Conservation (phyloP, 768 basidiomycete species). For the Mycena latifolia region DNA sequence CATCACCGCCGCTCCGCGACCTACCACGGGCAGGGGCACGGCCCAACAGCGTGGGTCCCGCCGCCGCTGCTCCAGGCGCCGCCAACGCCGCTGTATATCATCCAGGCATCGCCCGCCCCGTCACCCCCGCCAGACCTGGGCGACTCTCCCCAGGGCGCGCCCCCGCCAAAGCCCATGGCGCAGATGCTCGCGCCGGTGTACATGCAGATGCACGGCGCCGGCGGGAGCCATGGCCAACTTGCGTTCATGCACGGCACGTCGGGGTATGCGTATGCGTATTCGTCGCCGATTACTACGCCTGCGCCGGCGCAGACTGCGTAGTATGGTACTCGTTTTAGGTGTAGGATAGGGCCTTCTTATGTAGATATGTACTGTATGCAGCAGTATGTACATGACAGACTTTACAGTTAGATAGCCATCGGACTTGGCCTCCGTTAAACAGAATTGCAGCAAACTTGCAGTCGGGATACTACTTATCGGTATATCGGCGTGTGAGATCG, state of each 20-base stretch:
- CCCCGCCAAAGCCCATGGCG: not conserved
- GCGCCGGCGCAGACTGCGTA: constrained; percentile 18
- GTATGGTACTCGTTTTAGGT: no score
- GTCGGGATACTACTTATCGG: no score
- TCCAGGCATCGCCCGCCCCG: constrained; percentile 27
- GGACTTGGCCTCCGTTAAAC: no score
- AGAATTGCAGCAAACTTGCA: no score
- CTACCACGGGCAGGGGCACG: no score
- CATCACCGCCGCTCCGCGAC: constrained; percentile 32
- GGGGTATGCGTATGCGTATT: constrained; percentile 14
- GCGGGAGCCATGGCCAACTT: not conserved
- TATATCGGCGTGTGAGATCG: no score
- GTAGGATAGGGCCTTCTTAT: no score
- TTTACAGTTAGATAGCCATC: no score
- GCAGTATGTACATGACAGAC: no score
- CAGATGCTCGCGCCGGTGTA: constrained; percentile 35
- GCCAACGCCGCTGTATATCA: constrained; percentile 31
- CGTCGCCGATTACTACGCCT: constrained; percentile 26
- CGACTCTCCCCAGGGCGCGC: not conserved
- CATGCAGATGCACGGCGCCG: constrained; percentile 32
- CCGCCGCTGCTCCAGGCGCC: constrained; percentile 17
- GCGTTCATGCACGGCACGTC: not conserved
- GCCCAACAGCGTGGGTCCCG: not conserved
- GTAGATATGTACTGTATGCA: no score
- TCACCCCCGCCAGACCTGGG: not conserved